A percentile compares a stretch with the other conserved stretches of the same genome.
These are phyloP conservation scores for Coriaria nepalensis DNA, from an alignment of 306 rosid species.

Conservation along the genomic window DNA sequence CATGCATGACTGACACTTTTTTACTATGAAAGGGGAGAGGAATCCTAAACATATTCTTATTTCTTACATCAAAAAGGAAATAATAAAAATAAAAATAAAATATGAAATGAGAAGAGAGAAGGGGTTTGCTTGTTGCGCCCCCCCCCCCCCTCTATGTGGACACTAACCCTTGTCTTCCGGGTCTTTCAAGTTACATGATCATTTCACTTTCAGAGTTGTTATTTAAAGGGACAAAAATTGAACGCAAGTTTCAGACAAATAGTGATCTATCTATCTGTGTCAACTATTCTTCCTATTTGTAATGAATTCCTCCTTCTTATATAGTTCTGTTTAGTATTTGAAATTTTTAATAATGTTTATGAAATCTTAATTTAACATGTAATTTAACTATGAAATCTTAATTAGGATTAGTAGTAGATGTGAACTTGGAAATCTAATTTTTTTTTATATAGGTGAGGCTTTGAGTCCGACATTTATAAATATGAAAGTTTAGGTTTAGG, in stretches of 20 bases:
- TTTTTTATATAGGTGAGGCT: no score
- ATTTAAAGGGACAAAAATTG: constrained; percentile 29
- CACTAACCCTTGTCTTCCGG: constrained; percentile 79
- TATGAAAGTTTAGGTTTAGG: no score
- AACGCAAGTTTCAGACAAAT: constrained; percentile 14
- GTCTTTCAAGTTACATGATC: constrained; percentile 10
- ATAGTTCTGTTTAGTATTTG: not conserved
- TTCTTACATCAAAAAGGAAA: not conserved
- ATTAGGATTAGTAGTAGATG: no score
- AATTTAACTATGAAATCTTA: no score
- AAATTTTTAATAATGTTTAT: not conserved
- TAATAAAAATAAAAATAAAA: not conserved
- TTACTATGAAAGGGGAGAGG: constrained; percentile 5
- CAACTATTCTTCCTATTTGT: constrained; percentile 2
- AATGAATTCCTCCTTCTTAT: constrained; percentile 4
- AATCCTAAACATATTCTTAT: constrained; percentile 11
- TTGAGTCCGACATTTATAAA: no score
- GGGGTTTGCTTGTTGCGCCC: constrained; percentile 51
- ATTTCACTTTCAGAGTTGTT: constrained; percentile 27
- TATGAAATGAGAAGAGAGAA: constrained; percentile 7
- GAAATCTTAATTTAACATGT: not conserved
- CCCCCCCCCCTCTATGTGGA: constrained; percentile 48
- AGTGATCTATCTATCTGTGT: not conserved
- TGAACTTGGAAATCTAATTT: no score
- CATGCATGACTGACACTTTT: constrained; percentile 38